Conservation (phyloP, 805 yeast genomes). For the Lipomyces oligophaga region DNA sequence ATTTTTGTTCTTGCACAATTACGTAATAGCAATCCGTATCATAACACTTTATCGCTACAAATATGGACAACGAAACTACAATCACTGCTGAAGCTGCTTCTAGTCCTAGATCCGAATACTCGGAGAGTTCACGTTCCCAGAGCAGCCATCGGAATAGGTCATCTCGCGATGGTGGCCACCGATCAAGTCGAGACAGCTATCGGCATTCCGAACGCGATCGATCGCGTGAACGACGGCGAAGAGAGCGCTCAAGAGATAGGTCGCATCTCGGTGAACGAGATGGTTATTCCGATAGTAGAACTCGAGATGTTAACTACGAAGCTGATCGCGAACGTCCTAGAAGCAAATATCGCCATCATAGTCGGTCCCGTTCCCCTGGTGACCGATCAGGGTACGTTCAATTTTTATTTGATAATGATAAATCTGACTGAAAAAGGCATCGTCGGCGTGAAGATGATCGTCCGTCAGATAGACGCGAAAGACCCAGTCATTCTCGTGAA, state of each 20-base stretch:
- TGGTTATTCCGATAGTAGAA: conserved; percentile 1
- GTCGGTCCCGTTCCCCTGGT: conserved; percentile 16
- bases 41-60: no score
- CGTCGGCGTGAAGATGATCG: conserved; percentile 4
- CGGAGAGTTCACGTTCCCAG: conserved; percentile 16
- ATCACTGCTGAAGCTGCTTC: no score
- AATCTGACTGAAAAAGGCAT: neutral
- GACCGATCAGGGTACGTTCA: no score
- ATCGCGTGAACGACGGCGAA: conserved; percentile 14
- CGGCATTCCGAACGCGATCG: conserved; percentile 13
- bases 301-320: conserved; percentile 6
- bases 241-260: conserved; percentile 14
- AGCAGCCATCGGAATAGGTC: conserved; percentile 8
- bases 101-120: conserved; percentile 8
- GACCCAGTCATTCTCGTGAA: conserved; percentile 4
- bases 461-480: neutral
- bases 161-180: conserved; percentile 10
- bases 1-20: no score
- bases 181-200: conserved; percentile 6
- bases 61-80: no score
- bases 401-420: conserved; percentile 1
- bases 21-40: no score
- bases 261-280: neutral
- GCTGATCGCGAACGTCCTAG: conserved; percentile 17
- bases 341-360: conserved; percentile 5